These are phyloP conservation scores for Hymenoscyphus occultus DNA, from an alignment of 2,329 filamentous ascomycete species.

Conservation along the genomic window DNA sequence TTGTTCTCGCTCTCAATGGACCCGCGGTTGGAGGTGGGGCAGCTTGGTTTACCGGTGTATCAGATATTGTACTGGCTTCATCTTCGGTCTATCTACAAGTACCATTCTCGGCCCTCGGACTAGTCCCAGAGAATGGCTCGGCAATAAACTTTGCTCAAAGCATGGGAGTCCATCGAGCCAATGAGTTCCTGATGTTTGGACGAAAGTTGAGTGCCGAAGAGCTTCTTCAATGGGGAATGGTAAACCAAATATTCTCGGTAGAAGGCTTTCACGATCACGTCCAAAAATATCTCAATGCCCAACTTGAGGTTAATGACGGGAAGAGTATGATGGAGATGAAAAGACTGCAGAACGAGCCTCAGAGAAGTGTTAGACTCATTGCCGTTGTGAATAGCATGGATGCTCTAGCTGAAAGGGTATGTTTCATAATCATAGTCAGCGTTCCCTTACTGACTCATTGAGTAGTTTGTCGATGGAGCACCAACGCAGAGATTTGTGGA, in stretches of 20 bases:
- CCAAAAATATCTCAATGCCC: slow-evolving; percentile 41
- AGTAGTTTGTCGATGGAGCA: slow-evolving; percentile 44
- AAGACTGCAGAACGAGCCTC: slow-evolving; percentile 46
- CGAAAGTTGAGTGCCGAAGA: slow-evolving; percentile 44
- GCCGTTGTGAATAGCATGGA: slow-evolving; percentile 47
- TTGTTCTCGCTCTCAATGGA: slow-evolving; percentile 50
- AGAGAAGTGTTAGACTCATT: slow-evolving; percentile 44
- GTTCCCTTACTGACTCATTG: not conserved
- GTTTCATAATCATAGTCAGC: not conserved
- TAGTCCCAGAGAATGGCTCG: slow-evolving; percentile 49
- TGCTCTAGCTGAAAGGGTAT: slow-evolving; percentile 44
- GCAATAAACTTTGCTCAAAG: slow-evolving; percentile 45
- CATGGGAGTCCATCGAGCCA: slow-evolving; percentile 49
- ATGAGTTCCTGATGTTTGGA: slow-evolving; percentile 52
- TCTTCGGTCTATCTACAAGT: slow-evolving; percentile 45
- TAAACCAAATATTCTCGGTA: slow-evolving; percentile 44
- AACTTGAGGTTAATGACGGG: slow-evolving; percentile 46
- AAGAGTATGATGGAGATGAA: slow-evolving; percentile 53
- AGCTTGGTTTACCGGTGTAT: slow-evolving; percentile 49
- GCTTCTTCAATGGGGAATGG: slow-evolving; percentile 43
- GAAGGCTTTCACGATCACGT: slow-evolving; percentile 44
- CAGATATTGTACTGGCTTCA: slow-evolving; percentile 48
- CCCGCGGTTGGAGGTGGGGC: slow-evolving; percentile 49
- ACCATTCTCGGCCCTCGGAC: slow-evolving; percentile 46
- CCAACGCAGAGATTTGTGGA: slow-evolving; percentile 43